Evolutionary conservation across 129 eudicot species (phyloP), one percentile per base, ranked within the genome.

Genomic region (Gnaphalium uliginosum): DNA sequence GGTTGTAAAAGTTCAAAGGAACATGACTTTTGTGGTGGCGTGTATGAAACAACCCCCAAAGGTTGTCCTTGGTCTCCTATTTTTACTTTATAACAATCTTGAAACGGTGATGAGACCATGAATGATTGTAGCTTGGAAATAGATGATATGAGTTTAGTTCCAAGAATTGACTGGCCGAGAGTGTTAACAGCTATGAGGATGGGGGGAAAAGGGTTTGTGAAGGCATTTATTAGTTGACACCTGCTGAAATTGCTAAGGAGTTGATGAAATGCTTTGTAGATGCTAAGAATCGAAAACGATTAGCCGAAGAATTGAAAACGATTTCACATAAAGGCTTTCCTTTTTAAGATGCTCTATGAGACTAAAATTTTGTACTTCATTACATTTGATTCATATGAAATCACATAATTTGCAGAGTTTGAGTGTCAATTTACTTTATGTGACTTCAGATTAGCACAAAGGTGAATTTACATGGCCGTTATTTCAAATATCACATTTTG

Each of bases 11-110:
- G 88, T 87, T 71, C 90, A 89, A 81, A 80, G 98, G 56, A 86
- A 92, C 81, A 89, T 89, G 96, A 89, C 90, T 35, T 92, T 75
- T 81, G 51, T 87, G 57, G 71, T 92, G 76, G 90, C 89, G 0
- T 78, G 83, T 27, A 84, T 92, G 88, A 92, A 81, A 78, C 83
- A 81, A 18, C 84, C 93, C 0, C 87, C 8, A 37, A 35, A 39
- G 51, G 78, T 74, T 15, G 81, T 80, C 39, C 71, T 69, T 92
- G 86, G 76, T 5, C 23, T 82, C 69, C 92, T 93, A 3, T 87
- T 79, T 79, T 63, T 89, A 83, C 72, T 89, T 39, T 87, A 24
- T 63, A 26, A 21, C 26, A 92, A 80, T 68, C 68, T 89, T 77
- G 97, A 92, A 76, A 56, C n/a, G 5, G 74, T 69, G 39, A 76